phyloP scores from a whole-genome alignment of 2,329 filamentous ascomycete species.

The Cadophora malorum region DNA sequence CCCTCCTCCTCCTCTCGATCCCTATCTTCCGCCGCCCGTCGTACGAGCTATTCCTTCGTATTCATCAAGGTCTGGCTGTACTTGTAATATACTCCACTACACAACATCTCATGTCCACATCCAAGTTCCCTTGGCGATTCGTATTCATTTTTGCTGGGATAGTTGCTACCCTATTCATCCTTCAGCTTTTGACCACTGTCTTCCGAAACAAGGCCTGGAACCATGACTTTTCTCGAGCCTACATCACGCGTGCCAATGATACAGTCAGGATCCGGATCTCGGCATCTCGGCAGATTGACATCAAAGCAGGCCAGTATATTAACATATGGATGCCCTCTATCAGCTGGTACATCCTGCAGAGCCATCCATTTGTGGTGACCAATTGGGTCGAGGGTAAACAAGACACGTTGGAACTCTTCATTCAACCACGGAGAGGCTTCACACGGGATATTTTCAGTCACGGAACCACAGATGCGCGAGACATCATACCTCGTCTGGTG shows the following conservation, averaged over 20 bases:
- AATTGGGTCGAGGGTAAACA: neutral
- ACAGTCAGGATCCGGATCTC: neutral
- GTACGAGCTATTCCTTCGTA: constrained; percentile 3
- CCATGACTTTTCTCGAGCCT: neutral
- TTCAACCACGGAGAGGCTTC: neutral
- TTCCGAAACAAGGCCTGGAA: neutral
- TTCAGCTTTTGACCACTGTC: neutral
- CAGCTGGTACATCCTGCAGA: neutral
- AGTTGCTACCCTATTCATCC: neutral
- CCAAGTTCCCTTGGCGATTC: neutral
- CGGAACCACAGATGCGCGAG: neutral
- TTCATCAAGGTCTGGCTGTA: neutral
- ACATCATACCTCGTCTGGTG: neutral
- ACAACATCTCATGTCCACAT: neutral
- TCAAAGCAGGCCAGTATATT: neutral
- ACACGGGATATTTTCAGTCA: constrained; percentile 2
- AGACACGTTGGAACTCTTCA: neutral
- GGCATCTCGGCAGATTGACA: neutral
- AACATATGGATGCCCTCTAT: constrained; percentile 8
- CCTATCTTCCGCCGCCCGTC: neutral
- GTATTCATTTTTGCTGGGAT: neutral
- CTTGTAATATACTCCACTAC: neutral
- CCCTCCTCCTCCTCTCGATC: neutral
- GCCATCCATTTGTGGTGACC: neutral
- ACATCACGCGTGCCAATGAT: neutral